Evolutionary conservation across 176 grass and related monocot genomes (phyloP), one percentile per base, ranked within the genome.

Genomic region (Oryza brachyantha): DNA sequence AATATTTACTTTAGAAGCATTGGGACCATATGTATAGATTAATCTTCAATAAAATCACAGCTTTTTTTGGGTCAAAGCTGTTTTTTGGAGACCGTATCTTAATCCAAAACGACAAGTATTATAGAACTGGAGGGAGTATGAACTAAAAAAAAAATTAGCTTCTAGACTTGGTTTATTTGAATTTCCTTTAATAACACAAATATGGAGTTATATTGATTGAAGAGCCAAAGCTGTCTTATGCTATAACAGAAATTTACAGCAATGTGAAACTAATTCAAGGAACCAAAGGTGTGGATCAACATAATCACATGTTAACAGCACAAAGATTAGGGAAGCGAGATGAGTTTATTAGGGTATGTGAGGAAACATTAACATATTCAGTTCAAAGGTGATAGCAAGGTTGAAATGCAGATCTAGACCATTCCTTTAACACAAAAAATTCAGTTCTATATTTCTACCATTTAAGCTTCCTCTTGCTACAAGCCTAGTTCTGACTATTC

Each of bases 391-490:
- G 13, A 36, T 62, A 46, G 13, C 36, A 43, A 40, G 19, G 21
- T 46, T 72, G 8, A 73, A 67, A 61, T 62, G 39, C 14, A 61
- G 35, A 63, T 63, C 57, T 31, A 73, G 13, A 35, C 36, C 24
- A 64, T 63, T 67, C 64, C 16, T 75, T 67, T 29, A 61, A 50
- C 58, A 82, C 22, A 61, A 81, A 70, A 76, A 5, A 24, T 70
- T 64, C 7, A 64, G 74, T 35, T 82, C 28, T 26, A 85, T 29
- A 58, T 58, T 55, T 38, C 36, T 25, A 4, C 34, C 21, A 87
- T 35, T 72, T 24, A 26, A 54, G 37, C 3, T 13, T 22, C 35
- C 21, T 37, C 41, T 27, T 72, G 27, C 38, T 62, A 65, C 61
- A 83, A 43, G 7, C 9, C 68, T n/a, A n/a, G n/a, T 73, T 29